A percentile compares a stretch with the other conserved stretches of the same genome.
Conservation (phyloP, 768 basidiomycete species). For the Macrolepiota dolichaula region DNA sequence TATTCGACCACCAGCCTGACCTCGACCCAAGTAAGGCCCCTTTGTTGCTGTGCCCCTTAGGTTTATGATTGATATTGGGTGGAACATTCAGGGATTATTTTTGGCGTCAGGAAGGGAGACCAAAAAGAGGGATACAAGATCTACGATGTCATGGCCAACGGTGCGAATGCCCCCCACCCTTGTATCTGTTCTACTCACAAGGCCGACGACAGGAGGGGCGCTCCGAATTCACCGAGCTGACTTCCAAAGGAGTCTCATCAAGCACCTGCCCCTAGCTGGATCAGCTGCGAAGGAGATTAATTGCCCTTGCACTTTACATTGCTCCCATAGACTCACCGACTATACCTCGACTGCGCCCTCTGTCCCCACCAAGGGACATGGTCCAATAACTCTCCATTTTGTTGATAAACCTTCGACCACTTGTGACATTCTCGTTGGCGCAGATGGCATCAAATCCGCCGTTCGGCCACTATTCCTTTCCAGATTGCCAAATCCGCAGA, state of each 20-base stretch:
- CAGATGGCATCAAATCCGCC: conserved; percentile 20
- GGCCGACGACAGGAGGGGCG: conserved; percentile 14
- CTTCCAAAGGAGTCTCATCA: conserved; percentile 49
- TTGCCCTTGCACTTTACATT: conserved; percentile 33
- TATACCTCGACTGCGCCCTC: conserved; percentile 30
- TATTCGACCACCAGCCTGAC: conserved; percentile 14
- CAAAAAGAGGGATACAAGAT: conserved; percentile 11
- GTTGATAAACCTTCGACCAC: conserved; percentile 21
- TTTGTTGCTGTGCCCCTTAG: background rate
- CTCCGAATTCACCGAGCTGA: no score
- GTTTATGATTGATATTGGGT: no score
- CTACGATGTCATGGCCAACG: background rate
- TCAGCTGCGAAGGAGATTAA: background rate
- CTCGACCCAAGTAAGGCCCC: conserved; percentile 13
- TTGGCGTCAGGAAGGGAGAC: conserved; percentile 28
- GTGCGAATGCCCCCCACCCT: background rate
- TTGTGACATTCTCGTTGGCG: conserved; percentile 35
- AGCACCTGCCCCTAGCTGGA: conserved; percentile 29
- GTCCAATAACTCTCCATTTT: conserved; percentile 22
- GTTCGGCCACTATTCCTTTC: conserved; percentile 14
- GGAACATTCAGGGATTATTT: conserved; percentile 16
- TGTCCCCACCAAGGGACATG: background rate
- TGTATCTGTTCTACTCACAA: background rate
- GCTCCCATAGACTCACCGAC: conserved; percentile 46
- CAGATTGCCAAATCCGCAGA: background rate